Conservation (phyloP, 2,329 filamentous ascomycete genomes). For the Stachybotrys elegans region DNA sequence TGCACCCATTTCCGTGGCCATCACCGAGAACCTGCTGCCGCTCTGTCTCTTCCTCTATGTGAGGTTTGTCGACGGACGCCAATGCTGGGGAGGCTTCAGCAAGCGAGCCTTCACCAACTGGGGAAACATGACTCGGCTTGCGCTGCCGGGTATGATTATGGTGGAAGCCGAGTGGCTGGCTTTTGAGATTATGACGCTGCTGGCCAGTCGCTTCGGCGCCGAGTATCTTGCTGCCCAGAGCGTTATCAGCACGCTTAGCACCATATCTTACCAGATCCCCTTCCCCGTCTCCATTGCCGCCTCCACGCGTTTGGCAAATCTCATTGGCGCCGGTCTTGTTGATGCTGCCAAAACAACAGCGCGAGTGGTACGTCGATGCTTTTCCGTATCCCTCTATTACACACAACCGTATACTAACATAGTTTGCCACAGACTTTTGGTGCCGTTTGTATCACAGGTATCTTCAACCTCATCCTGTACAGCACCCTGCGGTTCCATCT, state of each 20-base stretch:
- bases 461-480: constrained; percentile 72
- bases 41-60: constrained; percentile 75
- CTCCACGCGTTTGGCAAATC: constrained; percentile 82
- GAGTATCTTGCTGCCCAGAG: constrained; percentile 83
- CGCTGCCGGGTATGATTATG: constrained; percentile 87
- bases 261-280: constrained; percentile 83
- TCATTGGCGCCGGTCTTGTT: constrained; percentile 82
- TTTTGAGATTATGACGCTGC: constrained; percentile 87
- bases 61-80: constrained; percentile 63
- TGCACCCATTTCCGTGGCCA: constrained; percentile 73
- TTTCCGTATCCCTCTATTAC: too few species aligned
- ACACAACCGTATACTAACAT: constrained; percentile 5
- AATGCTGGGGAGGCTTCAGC: constrained; percentile 83
- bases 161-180: constrained; percentile 90
- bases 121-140: constrained; percentile 77
- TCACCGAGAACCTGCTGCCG: constrained; percentile 74
- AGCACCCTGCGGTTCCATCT: constrained; percentile 65
- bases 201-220: constrained; percentile 72
- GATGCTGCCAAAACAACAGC: constrained; percentile 75
- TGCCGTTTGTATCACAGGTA: constrained; percentile 63
- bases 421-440: constrained; percentile 48
- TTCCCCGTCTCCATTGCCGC: constrained; percentile 88
- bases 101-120: constrained; percentile 67
- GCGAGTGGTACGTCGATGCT: constrained; percentile 56
- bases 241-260: constrained; percentile 71